These are phyloP conservation scores for Triglochin maritima DNA, from an alignment of 106 monocot species.

Conservation along the genomic window DNA sequence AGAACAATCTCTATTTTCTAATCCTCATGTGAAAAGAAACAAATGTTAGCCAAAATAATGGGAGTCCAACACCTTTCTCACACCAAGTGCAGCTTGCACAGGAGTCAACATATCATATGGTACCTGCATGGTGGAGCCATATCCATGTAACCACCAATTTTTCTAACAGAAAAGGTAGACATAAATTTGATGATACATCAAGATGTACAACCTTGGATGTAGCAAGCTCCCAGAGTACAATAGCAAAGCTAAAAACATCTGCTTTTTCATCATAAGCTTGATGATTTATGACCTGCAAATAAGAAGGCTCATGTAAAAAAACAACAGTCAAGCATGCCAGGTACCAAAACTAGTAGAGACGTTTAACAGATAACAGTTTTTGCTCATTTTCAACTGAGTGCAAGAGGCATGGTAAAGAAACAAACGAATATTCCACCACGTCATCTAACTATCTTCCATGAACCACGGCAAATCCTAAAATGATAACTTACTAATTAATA, in stretches of 20 bases:
- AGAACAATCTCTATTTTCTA: too few species aligned
- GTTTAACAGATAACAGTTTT: too few species aligned
- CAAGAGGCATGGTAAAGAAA: too few species aligned
- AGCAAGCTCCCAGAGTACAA: conserved; percentile 92
- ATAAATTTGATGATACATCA: background rate
- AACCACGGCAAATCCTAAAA: too few species aligned
- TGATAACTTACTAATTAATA: too few species aligned
- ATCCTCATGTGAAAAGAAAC: too few species aligned
- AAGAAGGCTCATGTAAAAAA: background rate
- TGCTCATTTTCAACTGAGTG: too few species aligned
- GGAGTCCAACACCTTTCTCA: conserved; percentile 39
- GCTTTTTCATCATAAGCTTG: conserved; percentile 77
- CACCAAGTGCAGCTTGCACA: conserved; percentile 68
- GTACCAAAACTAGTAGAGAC: background rate
- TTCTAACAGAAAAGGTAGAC: too few species aligned
- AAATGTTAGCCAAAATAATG: too few species aligned
- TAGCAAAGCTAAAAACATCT: conserved; percentile 87
- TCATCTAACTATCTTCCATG: background rate
- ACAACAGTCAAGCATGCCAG: background rate
- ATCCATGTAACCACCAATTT: background rate
- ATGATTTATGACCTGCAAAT: conserved; percentile 76
- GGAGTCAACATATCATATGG: conserved; percentile 69
- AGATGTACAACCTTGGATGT: conserved; percentile 65
- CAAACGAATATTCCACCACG: too few species aligned
- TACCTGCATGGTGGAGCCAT: conserved; percentile 24